Percentiles rank a stretch among this genome's conserved stretches.
Conservation (phyloP, 2,329 filamentous ascomycete species). For the Ophiostoma tasmaniense region DNA sequence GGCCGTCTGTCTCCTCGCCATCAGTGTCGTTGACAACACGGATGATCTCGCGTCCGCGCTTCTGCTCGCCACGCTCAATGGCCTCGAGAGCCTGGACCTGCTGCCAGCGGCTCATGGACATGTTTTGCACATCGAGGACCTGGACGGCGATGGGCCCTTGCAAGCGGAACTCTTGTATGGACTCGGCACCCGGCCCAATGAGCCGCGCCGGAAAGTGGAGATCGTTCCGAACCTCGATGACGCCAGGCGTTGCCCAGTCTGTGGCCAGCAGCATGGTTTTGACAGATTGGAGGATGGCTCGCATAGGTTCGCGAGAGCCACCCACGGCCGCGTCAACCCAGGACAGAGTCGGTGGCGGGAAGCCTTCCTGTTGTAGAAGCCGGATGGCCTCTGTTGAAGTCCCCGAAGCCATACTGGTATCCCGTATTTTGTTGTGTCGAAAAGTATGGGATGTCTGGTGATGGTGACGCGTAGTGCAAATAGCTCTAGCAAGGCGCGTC, state of each 20-base stretch:
- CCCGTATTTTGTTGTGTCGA: too few species aligned
- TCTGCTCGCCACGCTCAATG: slow-evolving; percentile 63
- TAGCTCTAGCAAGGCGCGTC: neutral
- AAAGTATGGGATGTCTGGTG: too few species aligned
- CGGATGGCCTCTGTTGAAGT: too few species aligned
- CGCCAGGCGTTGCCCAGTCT: slow-evolving; percentile 58
- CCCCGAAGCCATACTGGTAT: too few species aligned
- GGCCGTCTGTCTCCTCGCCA: slow-evolving; percentile 28
- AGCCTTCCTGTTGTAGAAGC: too few species aligned
- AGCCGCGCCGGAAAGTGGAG: slow-evolving; percentile 36
- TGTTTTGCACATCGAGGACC: slow-evolving; percentile 77
- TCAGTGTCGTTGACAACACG: slow-evolving; percentile 42
- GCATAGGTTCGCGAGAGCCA: slow-evolving; percentile 42
- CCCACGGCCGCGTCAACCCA: slow-evolving; percentile 59
- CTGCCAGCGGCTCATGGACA: slow-evolving; percentile 71
- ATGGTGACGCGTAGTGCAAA: neutral
- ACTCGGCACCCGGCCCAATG: slow-evolving; percentile 25
- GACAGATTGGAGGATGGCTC: slow-evolving; percentile 67
- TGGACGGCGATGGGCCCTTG: slow-evolving; percentile 62
- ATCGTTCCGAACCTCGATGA: slow-evolving; percentile 36
- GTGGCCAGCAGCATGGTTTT: slow-evolving; percentile 70
- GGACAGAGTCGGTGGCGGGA: slow-evolving; percentile 33
- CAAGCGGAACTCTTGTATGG: slow-evolving; percentile 49
- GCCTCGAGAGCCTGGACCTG: slow-evolving; percentile 77
- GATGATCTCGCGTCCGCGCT: slow-evolving; percentile 71